These are phyloP conservation scores for Pseudognaphalium luteoalbum DNA, from an alignment of 129 eudicot species.

Conservation along the genomic window DNA sequence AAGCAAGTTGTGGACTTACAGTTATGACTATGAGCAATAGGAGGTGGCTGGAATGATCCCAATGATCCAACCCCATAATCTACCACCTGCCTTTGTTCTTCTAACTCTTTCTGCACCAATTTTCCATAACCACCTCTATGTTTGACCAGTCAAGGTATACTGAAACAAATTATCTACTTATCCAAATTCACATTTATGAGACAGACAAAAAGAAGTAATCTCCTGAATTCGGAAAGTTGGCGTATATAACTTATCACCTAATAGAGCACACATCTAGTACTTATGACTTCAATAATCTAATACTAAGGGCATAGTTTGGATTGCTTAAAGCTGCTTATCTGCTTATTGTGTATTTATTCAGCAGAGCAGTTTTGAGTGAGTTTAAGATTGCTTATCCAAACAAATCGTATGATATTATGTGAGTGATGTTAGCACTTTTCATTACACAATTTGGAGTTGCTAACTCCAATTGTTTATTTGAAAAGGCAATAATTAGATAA, in stretches of 20 bases:
- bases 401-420: neutral
- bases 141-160: conserved; percentile 49
- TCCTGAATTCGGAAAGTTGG: neutral
- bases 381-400: neutral
- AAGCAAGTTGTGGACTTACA: conserved; percentile 56
- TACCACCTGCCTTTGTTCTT: conserved; percentile 88
- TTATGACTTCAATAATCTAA: conserved; percentile 5
- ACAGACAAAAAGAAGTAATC: neutral
- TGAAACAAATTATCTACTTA: conserved; percentile 25
- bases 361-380: neutral
- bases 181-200: neutral
- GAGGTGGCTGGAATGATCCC: conserved; percentile 77
- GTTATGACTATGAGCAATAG: conserved; percentile 45
- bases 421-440: too few relatives aligned
- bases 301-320: neutral
- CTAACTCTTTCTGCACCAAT: conserved; percentile 80
- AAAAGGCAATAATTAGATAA: neutral
- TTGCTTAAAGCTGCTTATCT: neutral
- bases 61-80: conserved; percentile 88
- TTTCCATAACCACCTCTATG: conserved; percentile 99
- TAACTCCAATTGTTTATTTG: too few relatives aligned
- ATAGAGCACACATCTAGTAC: neutral
- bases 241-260: neutral
- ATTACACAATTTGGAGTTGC: neutral
- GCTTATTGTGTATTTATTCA: neutral